These are phyloP conservation scores for Pochonia chlamydosporia DNA, from an alignment of 2,329 filamentous ascomycete species.

Conservation along the genomic window DNA sequence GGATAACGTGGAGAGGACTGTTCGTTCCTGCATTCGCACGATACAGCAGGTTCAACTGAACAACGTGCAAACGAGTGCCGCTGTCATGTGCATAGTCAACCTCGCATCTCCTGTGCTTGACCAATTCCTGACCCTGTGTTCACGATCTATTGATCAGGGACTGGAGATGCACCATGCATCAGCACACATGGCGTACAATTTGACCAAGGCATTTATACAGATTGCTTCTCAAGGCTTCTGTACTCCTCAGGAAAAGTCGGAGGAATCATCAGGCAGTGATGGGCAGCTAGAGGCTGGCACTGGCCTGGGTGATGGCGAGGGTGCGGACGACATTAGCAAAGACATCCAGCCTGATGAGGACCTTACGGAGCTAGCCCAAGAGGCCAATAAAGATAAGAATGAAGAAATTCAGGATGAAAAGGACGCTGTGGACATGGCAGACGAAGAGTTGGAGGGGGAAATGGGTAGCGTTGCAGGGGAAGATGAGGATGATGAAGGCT, in stretches of 20 bases:
- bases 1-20: conserved; percentile 42
- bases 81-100: conserved; percentile 25
- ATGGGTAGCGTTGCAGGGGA: conserved; percentile 60
- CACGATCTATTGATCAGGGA: conserved; percentile 52
- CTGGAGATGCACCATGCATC: conserved; percentile 62
- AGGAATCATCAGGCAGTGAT: conserved; percentile 61
- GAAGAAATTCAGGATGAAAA: conserved; percentile 72
- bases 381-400: conserved; percentile 61
- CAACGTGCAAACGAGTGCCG: conserved; percentile 18
- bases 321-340: conserved; percentile 95
- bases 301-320: conserved; percentile 90
- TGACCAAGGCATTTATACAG: conserved; percentile 72
- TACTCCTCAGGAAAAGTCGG: conserved; percentile 74
- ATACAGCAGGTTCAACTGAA: conserved; percentile 27
- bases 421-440: conserved; percentile 86
- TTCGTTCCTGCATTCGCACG: conserved; percentile 31
- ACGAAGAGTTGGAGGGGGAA: conserved; percentile 86
- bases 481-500: conserved; percentile 54
- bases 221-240: conserved; percentile 87
- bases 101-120: conserved; percentile 60
- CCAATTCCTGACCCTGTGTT: conserved; percentile 62
- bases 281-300: conserved; percentile 87
- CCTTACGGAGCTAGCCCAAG: conserved; percentile 82
- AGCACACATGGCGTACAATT: conserved; percentile 67
- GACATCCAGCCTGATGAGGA: conserved; percentile 94